These are phyloP conservation scores for Excoecaria agallocha DNA, from an alignment of 345 rosid genomes.

Conservation along the genomic window DNA sequence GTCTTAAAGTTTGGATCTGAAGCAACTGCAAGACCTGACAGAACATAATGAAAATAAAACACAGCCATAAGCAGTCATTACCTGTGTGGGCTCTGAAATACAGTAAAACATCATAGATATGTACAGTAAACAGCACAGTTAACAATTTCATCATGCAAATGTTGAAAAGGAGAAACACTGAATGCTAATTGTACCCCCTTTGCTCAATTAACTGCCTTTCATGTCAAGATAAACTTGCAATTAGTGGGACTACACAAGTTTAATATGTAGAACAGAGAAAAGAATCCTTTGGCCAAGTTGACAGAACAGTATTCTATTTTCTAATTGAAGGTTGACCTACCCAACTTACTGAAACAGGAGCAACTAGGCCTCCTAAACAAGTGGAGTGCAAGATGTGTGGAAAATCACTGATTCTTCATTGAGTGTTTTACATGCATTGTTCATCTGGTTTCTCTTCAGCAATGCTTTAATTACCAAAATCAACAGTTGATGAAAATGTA, in stretches of 20 bases:
- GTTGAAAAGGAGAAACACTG: not conserved
- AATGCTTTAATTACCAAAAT: not conserved
- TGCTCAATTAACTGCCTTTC: not conserved
- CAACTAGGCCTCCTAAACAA: not conserved
- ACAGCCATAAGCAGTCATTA: not conserved
- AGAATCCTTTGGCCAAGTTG: no score
- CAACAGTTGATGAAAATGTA: not conserved
- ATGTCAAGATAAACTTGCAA: not conserved
- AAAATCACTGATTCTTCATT: not conserved
- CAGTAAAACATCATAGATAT: not conserved
- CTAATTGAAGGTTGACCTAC: not conserved
- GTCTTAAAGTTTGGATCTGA: slow-evolving; percentile 84
- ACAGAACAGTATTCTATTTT: not conserved
- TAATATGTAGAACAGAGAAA: not conserved
- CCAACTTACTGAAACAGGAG: not conserved
- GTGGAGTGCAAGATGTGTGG: not conserved
- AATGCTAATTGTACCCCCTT: not conserved
- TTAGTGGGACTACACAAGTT: not conserved
- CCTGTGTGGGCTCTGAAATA: not conserved
- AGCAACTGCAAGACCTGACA: slow-evolving; percentile 78
- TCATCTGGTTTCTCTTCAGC: not conserved
- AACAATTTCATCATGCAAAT: not conserved
- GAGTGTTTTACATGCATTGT: not conserved
- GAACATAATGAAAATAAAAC: slow-evolving; percentile 13
- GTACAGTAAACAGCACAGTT: not conserved